Base-by-base conservation (phyloP, 1,284 basidiomycete genomes). In the Trametes sp. region DNA sequence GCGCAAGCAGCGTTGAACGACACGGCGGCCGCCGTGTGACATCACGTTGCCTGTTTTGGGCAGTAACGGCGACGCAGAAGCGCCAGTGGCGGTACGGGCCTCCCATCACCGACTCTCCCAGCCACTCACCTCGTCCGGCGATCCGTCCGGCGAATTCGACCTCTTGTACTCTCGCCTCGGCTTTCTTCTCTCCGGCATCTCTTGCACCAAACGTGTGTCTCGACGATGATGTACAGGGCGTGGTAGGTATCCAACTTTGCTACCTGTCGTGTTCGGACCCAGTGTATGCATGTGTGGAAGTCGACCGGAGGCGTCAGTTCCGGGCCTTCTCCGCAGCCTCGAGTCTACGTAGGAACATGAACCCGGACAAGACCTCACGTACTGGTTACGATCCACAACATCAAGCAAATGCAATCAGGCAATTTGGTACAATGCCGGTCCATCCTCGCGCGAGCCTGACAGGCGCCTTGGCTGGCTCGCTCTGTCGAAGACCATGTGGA, bases 81-180 rank as follows among this genome's bases (percentile, higher is more conserved):
- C 56, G 48, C 46, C 19, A 21, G 56, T 57, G 46, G 56, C 56
- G 44, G 36, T 57, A 35, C 28, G 35, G 24, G 46, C 26, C 45
- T 46, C 26, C 48, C 26, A 28, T 42, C 26, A 23, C 46, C 33
- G 28, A 48, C 24, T 23, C n/a, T 8, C 31, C 31, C 31, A 33
- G 48, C 33, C 13, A 19, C 48, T 29, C 28, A 21, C 28, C 48
- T 31, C 48, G 21, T 29, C 14, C 26, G 45, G 42, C 42, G n/a
- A n/a, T n/a, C 21, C 24, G 24, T 28, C 41, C 41, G 53, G 29
- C 28, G 26, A 31, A 31, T 4, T 29, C 26, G 29, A 21, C 6
- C 19, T 23, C 28, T 31, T 29, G 19, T 29, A 49, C 48, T 29
- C 29, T 9, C 11, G 24, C 42, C 14, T 6, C 42, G 21, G 42